phyloP scores from a whole-genome alignment of 768 basidiomycete genomes.

The Suillus fuscotomentosus region DNA sequence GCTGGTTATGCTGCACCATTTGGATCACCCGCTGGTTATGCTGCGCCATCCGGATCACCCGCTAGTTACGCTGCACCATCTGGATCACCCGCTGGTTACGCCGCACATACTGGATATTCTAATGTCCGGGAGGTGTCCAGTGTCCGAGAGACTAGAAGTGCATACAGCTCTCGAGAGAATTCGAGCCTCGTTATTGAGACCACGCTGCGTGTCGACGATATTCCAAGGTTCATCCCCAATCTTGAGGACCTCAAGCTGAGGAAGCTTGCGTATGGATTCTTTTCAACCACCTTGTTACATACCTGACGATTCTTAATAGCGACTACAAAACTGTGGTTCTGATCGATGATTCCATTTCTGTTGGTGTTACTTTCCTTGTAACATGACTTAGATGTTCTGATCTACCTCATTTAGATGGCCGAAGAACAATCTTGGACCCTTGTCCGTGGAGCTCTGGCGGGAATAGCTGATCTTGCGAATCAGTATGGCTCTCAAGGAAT shows the following conservation, averaged over 20 bases:
- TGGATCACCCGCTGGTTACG: too few species aligned
- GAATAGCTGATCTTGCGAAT: constrained; percentile 27
- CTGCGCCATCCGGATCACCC: too few species aligned
- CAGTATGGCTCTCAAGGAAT: constrained; percentile 29
- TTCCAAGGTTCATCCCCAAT: constrained; percentile 12
- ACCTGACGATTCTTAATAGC: constrained; percentile 8
- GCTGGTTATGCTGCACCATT: too few species aligned
- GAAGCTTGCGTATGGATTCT: constrained; percentile 7
- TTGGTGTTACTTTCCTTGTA: constrained; percentile 3
- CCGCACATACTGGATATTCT: not conserved
- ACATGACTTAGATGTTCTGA: not conserved
- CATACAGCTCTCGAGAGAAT: not conserved
- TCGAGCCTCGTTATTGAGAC: not conserved
- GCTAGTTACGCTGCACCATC: too few species aligned
- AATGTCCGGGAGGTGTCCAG: not conserved
- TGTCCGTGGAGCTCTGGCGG: constrained; percentile 31
- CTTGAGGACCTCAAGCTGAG: constrained; percentile 1
- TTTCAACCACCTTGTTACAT: not conserved
- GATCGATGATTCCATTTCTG: constrained; percentile 30
- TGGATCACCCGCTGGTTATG: too few species aligned
- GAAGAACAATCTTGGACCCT: constrained; percentile 28
- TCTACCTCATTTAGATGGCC: constrained; percentile 20
- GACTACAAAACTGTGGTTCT: constrained; percentile 31
- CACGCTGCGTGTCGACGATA: constrained; percentile 2
- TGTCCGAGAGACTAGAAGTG: not conserved